Base-by-base conservation (phyloP, 2,329 filamentous ascomycete genomes). In the Tolypocladium endophyticum region DNA sequence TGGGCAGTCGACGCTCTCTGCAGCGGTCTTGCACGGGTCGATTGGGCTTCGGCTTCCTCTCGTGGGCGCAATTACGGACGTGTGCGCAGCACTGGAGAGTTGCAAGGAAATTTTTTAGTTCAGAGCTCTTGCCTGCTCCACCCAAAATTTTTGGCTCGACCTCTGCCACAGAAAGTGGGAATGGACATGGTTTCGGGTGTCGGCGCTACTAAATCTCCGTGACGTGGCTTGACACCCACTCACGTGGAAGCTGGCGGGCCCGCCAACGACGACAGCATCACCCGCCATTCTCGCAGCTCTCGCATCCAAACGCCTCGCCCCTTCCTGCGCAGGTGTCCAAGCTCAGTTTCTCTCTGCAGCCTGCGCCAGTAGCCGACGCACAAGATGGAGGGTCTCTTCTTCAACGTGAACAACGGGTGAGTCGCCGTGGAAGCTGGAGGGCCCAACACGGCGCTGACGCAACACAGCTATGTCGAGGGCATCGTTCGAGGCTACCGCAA, bases 401-500 rank as follows among this genome's bases (percentile, higher is more conserved):
- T 94, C 79, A 97, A 97, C 78, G 89, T 93, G 64, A 92, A 95
- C 76, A 92, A 90, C 77, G 92, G 92, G 88, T 93, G 80, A 65
- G 83, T 72, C 56, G 38, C 58, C 45, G 53, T 16, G 67, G 50
- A 45, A 11, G 50, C 58, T 14, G 58, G 59, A 23, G 56, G 41
- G 50, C 50, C 69, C 64, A 71, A 66, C 58, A 64, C 18, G 38
- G 11, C 30, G 64, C 72, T 75, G 64, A 75, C 64, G 45, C 56
- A 57, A 41, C 39, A 62, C 70, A 96, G 92, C 77, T 97, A 96
- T 77, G 87, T 97, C 73, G 94, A 99, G 78, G 94, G 94, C 74
- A 92, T 99, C 73, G 91, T 97, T 70, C 90, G 94, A 70, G 94
- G 94, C 64, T 99, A 97, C 78, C 88, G 93, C 72, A 99, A 97